Evolutionary conservation across 2,329 filamentous ascomycete genomes (phyloP), one percentile per base, ranked within the genome.

Genomic region (Hymenoscyphus repandus): DNA sequence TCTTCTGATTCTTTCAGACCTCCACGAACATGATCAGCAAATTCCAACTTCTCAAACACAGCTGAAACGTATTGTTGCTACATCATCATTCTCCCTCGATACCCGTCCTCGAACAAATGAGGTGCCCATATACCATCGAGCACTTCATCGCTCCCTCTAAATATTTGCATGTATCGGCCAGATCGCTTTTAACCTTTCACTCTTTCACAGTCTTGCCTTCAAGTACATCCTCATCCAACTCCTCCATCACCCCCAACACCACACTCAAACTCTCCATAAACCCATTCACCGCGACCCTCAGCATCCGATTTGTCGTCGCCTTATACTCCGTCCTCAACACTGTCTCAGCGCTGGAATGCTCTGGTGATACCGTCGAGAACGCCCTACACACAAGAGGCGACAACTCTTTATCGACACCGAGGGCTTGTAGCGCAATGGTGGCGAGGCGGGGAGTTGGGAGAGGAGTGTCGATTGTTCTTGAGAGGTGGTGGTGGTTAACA

Each of bases 291-390:
- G 92, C 88, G 2, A 99, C 93, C 40, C 93, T 85, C 51, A 99
- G 77, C 92, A 97, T 97, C 60, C 93, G 85, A 67, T 96, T 96
- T 17, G 93, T 97, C 0, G 90, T 90, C 1, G 93, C 93, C 49
- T 77, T 79, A 71, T 97, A 97, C 53, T 86, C 79, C 9, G 88
- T 86, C 53, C 78, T 76, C 44, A 97, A 74, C 4, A 91, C 70
- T 1, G 72, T 77, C 60, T 71, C 70, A 33, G 64, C 61, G 22
- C 70, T 68, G 6, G 68, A 66, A 6, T 57, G 56, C 13, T 46
- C 47, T 18, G 62, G 36, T 13, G 51, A 44, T n/a, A 72, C 69
- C 45, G 90, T 74, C 37, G 77, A 74, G 58, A 96, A 85, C 1
- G 77, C 74, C 51, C 92, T 83, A 41, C 76, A 79, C 49, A 97